phyloP scores from a whole-genome alignment of 306 rosid genomes.

The Cotoneaster glaucophyllus region DNA sequence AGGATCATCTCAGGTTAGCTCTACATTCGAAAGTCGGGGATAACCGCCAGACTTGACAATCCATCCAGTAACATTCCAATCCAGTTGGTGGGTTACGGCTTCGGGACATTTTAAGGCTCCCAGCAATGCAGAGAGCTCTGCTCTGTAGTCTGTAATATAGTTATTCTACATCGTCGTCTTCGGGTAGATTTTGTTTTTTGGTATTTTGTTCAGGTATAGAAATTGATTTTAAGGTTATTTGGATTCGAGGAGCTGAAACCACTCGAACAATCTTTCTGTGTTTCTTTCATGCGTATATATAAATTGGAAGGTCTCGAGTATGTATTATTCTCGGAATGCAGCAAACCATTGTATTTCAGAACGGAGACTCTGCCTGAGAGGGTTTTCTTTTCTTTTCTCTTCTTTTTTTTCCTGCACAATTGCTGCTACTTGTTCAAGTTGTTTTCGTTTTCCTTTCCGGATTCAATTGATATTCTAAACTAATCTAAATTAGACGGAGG shows the following conservation, averaged over 20 bases:
- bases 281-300: too few relatives aligned
- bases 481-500: too few relatives aligned
- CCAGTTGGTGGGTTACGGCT: constrained; percentile 8
- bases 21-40: constrained; percentile 57
- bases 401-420: too few relatives aligned
- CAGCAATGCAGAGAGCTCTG: constrained; percentile 22
- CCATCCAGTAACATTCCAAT: neutral
- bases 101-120: constrained; percentile 62
- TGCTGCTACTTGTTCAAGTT: too few relatives aligned
- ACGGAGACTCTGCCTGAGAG: too few relatives aligned
- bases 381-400: too few relatives aligned
- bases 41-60: constrained; percentile 15
- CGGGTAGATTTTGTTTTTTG: neutral
- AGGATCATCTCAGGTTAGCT: constrained; percentile 76
- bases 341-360: too few relatives aligned
- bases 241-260: constrained; percentile 17
- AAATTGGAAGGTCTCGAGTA: too few relatives aligned
- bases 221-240: constrained; percentile 24
- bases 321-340: too few relatives aligned
- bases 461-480: too few relatives aligned
- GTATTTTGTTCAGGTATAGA: constrained; percentile 19
- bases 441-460: too few relatives aligned
- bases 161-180: neutral
- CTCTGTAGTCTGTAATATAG: constrained; percentile 30
- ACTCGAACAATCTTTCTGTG: neutral